phyloP scores from a whole-genome alignment of 1,284 basidiomycete genomes.

The Apiotrichum veenhuisii region DNA sequence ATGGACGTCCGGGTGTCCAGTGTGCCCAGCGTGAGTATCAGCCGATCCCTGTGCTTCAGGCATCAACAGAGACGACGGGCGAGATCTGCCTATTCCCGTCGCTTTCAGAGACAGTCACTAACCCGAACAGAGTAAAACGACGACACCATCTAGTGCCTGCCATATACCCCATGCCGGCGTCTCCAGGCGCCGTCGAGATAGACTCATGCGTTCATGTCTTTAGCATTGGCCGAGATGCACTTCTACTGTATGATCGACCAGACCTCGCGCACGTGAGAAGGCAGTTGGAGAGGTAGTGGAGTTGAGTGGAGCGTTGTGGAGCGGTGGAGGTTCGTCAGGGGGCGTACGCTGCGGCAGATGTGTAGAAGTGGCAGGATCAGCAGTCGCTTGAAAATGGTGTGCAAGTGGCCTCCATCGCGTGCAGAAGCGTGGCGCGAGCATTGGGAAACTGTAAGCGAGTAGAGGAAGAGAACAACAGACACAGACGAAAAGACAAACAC shows the following conservation, averaged over 20 bases:
- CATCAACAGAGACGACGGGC: neutral
- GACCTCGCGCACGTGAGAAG: no score
- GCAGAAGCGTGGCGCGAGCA: no score
- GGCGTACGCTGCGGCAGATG: no score
- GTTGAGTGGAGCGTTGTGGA: no score
- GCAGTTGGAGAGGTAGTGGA: no score
- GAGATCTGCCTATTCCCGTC: neutral
- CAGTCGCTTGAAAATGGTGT: no score
- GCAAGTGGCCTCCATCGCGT: no score
- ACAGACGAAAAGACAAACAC: no score
- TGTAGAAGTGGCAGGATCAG: no score
- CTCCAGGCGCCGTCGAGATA: constrained; percentile 11
- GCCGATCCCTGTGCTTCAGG: neutral
- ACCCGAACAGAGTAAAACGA: constrained; percentile 21
- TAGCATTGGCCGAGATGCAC: constrained; percentile 23
- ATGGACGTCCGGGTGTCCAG: constrained; percentile 50
- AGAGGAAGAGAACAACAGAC: no score
- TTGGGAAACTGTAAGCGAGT: no score
- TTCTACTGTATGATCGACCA: constrained; percentile 6
- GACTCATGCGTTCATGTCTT: constrained; percentile 15
- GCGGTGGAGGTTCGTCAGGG: no score
- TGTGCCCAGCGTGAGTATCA: constrained; percentile 52
- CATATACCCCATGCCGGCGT: constrained; percentile 12
- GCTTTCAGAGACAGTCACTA: neutral
- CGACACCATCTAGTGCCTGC: neutral